These are phyloP conservation scores for Leucogyrophana mollusca DNA, from an alignment of 768 basidiomycete species.

Conservation along the genomic window DNA sequence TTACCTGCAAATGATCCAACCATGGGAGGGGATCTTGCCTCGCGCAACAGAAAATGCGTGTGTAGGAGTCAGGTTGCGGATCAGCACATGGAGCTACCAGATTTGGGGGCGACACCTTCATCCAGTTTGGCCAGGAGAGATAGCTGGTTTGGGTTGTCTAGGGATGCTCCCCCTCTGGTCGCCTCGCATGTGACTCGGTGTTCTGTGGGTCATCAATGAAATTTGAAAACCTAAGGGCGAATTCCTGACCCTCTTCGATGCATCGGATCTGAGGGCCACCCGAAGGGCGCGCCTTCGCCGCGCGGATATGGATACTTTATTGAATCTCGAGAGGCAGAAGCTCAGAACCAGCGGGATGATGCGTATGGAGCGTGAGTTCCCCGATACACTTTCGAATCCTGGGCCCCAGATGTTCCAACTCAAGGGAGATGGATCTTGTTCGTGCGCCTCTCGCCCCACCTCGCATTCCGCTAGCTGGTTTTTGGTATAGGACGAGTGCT, in stretches of 20 bases:
- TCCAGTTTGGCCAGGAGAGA: not conserved
- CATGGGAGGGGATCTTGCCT: too few relatives aligned
- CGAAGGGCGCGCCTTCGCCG: constrained; percentile 54
- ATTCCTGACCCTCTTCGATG: constrained; percentile 74
- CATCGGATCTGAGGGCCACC: constrained; percentile 51
- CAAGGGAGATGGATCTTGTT: constrained; percentile 30
- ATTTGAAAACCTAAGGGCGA: constrained; percentile 63
- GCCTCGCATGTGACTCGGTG: constrained; percentile 59
- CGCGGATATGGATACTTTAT: constrained; percentile 65
- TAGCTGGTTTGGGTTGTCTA: constrained; percentile 17
- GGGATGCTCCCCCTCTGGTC: constrained; percentile 72
- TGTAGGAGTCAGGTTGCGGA: too few relatives aligned
- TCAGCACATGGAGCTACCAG: too few relatives aligned
- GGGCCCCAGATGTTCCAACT: constrained; percentile 46
- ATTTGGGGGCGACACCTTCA: too few relatives aligned
- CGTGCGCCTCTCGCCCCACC: constrained; percentile 32
- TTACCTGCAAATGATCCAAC: too few relatives aligned
- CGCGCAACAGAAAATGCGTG: too few relatives aligned
- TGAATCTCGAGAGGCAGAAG: constrained; percentile 40
- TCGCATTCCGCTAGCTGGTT: not conserved
- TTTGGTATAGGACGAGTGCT: constrained; percentile 38
- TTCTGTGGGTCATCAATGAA: constrained; percentile 75
- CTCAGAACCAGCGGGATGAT: constrained; percentile 54
- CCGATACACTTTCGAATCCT: constrained; percentile 53
- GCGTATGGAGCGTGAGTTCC: constrained; percentile 53